Evolutionary conservation across 495 filamentous ascomycete genomes (phyloP), one percentile per base, ranked within the genome.

Genomic region (Hyaloscypha bicolor): DNA sequence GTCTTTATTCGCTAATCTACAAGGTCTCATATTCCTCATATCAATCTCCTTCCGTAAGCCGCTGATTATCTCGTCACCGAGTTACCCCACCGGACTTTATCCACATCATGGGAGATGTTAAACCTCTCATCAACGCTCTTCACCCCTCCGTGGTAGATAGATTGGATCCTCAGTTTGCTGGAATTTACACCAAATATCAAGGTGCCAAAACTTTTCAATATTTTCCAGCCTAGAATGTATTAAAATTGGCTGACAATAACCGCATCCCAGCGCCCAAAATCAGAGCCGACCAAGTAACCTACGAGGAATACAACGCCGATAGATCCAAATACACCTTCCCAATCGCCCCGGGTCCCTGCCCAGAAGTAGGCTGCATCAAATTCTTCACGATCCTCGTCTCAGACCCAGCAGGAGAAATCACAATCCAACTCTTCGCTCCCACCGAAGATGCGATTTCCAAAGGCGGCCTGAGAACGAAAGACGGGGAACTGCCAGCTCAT

Each of bases 401-500:
- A 2, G 42, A 73, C 55, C 77, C 77, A 32, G 37, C 67, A 3
- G 77, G 77, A 42, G 74, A 75, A 64, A 76, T 77, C 62, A 66
- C 60, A 25, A 69, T 78, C 9, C 73, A 79, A 65, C 71, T 78
- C 45, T 79, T 74, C 65, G 58, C 66, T 11, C 77, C 77, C 19
- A 77, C 76, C 1, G 48, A 69, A 52, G 73, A 77, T 2, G 76
- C 76, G 1, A 68, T 75, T 22, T 57, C 57, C 31, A 67, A 56
- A 52, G 69, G 72, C 14, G 75, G 76, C 2, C 65, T 77, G 2
- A 56, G 60, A 29, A 65, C 55, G 42, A n/a, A 39, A 45, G 69
- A 77, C 25, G 73, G 75, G 4, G 64, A 71, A 48, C 71, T 78
- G 1, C 87, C 88, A 0, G 82, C 84, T 9, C 79, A 87, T 2